A percentile compares a stretch with the other conserved stretches of the same genome.
These are phyloP conservation scores for Phlebiopsis flavidoalba DNA, from an alignment of 768 basidiomycete genomes.

Conservation along the genomic window DNA sequence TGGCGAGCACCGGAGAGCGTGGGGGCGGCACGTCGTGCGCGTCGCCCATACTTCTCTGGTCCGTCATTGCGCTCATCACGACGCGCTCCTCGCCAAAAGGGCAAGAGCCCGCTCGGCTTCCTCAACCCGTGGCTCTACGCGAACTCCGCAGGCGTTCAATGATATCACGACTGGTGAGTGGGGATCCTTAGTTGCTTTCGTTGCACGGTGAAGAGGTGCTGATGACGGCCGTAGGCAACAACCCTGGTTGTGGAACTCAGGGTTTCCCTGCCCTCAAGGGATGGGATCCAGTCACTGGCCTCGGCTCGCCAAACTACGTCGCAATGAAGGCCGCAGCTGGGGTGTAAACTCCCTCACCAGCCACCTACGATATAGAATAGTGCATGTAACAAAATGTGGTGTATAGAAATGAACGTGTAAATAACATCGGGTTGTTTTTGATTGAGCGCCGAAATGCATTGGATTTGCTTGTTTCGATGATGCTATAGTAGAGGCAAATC, in stretches of 20 bases:
- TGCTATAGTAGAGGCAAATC: too few species aligned
- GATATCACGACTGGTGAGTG: constrained; percentile 25
- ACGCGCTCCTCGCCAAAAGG: constrained; percentile 25
- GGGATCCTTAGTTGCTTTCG: not conserved
- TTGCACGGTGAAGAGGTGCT: constrained; percentile 1
- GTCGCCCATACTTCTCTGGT: constrained; percentile 58
- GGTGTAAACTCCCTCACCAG: not conserved
- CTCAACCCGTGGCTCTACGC: constrained; percentile 32
- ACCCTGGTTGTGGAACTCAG: constrained; percentile 30
- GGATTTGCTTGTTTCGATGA: not conserved
- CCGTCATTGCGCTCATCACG: constrained; percentile 51
- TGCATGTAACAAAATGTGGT: not conserved
- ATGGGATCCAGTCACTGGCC: constrained; percentile 32
- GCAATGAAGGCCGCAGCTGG: constrained; percentile 19
- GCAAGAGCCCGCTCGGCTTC: constrained; percentile 31
- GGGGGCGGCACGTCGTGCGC: constrained; percentile 59
- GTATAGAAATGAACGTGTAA: too few species aligned
- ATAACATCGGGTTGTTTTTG: too few species aligned
- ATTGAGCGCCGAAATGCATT: not conserved
- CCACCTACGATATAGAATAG: too few species aligned
- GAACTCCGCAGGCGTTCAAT: constrained; percentile 20
- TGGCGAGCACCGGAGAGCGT: constrained; percentile 32
- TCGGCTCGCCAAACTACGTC: constrained; percentile 29
- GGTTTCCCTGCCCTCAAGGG: constrained; percentile 30
- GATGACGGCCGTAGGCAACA: constrained; percentile 17